phyloP scores from a whole-genome alignment of 768 basidiomycete species.

The Dentipellis fragilis region DNA sequence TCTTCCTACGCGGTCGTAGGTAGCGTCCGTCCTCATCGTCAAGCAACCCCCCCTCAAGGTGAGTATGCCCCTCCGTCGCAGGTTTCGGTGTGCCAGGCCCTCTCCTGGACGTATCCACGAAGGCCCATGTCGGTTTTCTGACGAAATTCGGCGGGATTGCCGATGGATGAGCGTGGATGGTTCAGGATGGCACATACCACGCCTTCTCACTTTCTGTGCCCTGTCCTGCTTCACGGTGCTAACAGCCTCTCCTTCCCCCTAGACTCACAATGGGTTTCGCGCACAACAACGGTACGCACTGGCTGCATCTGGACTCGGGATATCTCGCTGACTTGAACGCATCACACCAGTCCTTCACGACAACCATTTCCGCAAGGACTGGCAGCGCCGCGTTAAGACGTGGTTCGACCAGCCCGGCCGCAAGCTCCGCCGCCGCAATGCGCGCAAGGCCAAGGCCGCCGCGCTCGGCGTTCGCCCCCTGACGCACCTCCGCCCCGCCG shows the following conservation, averaged over 20 bases:
- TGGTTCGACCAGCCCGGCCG: constrained; percentile 99
- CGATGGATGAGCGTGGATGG: constrained; percentile 12
- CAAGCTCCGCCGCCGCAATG: constrained; percentile 89
- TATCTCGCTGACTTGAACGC: constrained; percentile 3
- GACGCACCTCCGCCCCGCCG: constrained; percentile 88
- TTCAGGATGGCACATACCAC: constrained; percentile 4
- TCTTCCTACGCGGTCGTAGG: background rate
- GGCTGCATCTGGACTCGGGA: background rate
- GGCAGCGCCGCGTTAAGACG: constrained; percentile 92
- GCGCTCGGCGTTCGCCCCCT: constrained; percentile 88
- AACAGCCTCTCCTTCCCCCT: constrained; percentile 11
- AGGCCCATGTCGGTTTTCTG: background rate
- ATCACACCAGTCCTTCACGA: constrained; percentile 62
- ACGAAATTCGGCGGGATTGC: background rate
- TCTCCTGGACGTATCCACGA: background rate
- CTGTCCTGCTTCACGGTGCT: constrained; percentile 11
- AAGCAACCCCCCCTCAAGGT: constrained; percentile 26
- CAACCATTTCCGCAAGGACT: constrained; percentile 98
- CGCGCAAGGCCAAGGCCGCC: constrained; percentile 86
- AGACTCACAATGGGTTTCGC: constrained; percentile 67
- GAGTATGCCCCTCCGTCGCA: constrained; percentile 17
- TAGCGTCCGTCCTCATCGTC: constrained; percentile 15
- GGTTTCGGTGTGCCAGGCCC: background rate
- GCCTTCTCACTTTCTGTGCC: background rate
- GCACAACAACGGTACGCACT: constrained; percentile 64